Evolutionary conservation across 352 stramenopile genomes (phyloP).

Genomic region (Phytophthora cryptogea): DNA sequence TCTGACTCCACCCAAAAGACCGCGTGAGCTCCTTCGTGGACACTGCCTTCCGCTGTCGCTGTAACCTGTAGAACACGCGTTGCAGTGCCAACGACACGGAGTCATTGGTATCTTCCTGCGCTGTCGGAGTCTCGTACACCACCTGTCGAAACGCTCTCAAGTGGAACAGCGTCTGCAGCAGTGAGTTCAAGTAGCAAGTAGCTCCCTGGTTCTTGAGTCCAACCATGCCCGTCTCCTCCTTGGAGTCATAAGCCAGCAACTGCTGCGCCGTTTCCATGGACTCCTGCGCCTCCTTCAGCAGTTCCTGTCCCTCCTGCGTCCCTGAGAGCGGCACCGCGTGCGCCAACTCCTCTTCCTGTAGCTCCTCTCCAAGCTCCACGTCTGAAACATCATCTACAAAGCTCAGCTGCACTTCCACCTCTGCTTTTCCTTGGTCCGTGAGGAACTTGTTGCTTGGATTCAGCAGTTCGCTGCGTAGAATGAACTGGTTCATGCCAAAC

Average conservation of each 20-base stretch:
- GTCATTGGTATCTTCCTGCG: constrained; percentile 81
- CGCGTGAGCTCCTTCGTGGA: constrained; percentile 93
- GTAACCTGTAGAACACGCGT: constrained; percentile 85
- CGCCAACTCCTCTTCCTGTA: constrained; percentile 1
- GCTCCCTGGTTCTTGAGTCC: constrained; percentile 90
- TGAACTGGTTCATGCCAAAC: constrained; percentile 63
- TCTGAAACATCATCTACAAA: constrained; percentile 30
- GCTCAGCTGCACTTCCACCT: constrained; percentile 54
- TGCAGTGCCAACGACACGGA: constrained; percentile 85
- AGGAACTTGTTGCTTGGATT: constrained; percentile 54
- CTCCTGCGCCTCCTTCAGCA: constrained; percentile 1
- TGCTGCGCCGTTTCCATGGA: constrained; percentile 33
- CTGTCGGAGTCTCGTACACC: constrained; percentile 83
- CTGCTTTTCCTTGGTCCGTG: constrained; percentile 44
- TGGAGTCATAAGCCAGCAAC: constrained; percentile 69
- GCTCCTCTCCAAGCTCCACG: constrained; percentile 26
- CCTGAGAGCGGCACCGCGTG: constrained; percentile 6
- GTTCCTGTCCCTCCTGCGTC: constrained; percentile 5
- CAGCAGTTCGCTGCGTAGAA: constrained; percentile 47
- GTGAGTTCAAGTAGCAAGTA: constrained; percentile 95
- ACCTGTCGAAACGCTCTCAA: constrained; percentile 84
- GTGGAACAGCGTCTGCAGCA: constrained; percentile 93
- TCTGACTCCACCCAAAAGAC: constrained; percentile 92
- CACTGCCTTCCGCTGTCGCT: constrained; percentile 77
- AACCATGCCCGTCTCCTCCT: constrained; percentile 86